phyloP scores from a whole-genome alignment of 108 stramenopile species.

The Schizochytrium sp. region DNA sequence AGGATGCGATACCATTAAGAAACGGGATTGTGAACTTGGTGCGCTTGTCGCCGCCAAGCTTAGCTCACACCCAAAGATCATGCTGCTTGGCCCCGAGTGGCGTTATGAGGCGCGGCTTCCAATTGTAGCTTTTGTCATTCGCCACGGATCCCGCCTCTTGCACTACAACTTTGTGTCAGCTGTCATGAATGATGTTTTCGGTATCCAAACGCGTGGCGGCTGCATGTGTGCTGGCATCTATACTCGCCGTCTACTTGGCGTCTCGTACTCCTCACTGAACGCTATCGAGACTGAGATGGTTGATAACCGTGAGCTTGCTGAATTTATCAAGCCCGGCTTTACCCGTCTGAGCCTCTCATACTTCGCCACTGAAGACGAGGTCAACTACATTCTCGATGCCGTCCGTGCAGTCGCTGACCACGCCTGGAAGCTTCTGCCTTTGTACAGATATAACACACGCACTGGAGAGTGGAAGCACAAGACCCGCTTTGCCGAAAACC shows the following conservation, averaged over 20 bases:
- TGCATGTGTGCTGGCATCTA: conserved; percentile 92
- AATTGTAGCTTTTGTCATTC: conserved; percentile 85
- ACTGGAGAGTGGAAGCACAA: conserved; percentile 70
- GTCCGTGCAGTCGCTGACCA: conserved; percentile 88
- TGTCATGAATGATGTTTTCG: conserved; percentile 95
- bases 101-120: conserved; percentile 75
- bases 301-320: conserved; percentile 81
- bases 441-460: conserved; percentile 79
- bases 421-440: conserved; percentile 88
- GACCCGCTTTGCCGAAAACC: conserved; percentile 29
- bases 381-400: conserved; percentile 88
- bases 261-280: conserved; percentile 75
- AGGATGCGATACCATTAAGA: neutral
- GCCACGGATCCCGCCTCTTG: conserved; percentile 66
- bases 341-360: conserved; percentile 89
- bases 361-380: conserved; percentile 81
- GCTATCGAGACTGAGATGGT: conserved; percentile 87
- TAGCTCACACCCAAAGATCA: conserved; percentile 44
- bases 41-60: neutral
- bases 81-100: conserved; percentile 44
- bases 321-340: conserved; percentile 89
- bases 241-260: conserved; percentile 84
- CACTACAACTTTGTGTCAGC: conserved; percentile 98
- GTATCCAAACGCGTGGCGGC: conserved; percentile 93
- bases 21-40: neutral